Evolutionary conservation across 2,329 filamentous ascomycete genomes (phyloP).

Genomic region (Diaporthe amygdali): DNA sequence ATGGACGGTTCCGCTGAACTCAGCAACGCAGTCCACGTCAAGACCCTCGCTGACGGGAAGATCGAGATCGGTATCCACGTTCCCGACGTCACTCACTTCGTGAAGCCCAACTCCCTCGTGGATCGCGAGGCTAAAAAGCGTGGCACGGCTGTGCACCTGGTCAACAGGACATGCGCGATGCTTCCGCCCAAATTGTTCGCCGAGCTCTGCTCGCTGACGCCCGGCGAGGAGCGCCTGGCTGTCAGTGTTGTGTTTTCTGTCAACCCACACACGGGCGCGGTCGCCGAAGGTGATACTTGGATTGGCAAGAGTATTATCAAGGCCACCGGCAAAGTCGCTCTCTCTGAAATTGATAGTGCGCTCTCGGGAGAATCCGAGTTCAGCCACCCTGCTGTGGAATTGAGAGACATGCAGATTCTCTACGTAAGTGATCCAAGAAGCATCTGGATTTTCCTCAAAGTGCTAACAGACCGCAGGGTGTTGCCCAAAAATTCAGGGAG

Average conservation of each 20-base stretch:
- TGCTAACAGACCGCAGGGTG: constrained; percentile 53
- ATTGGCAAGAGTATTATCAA: constrained; percentile 93
- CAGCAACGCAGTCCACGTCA: constrained; percentile 92
- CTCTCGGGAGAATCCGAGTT: constrained; percentile 68
- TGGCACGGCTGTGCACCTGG: constrained; percentile 91
- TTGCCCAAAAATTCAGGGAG: constrained; percentile 91
- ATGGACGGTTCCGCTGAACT: constrained; percentile 87
- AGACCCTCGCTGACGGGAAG: constrained; percentile 79
- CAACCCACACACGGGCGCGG: constrained; percentile 77
- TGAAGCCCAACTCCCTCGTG: constrained; percentile 93
- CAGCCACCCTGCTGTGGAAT: constrained; percentile 68
- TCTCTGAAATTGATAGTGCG: constrained; percentile 85
- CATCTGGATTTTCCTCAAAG: neutral
- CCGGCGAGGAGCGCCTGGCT: constrained; percentile 87
- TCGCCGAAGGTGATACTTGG: constrained; percentile 88
- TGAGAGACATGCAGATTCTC: constrained; percentile 81
- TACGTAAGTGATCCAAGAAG: constrained; percentile 56
- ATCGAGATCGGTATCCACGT: constrained; percentile 96
- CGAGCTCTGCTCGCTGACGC: constrained; percentile 86
- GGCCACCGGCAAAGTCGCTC: constrained; percentile 84
- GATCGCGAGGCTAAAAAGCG: constrained; percentile 98
- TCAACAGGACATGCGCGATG: constrained; percentile 87
- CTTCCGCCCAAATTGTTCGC: constrained; percentile 84
- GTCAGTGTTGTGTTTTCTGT: constrained; percentile 94
- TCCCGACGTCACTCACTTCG: constrained; percentile 93